phyloP scores from a whole-genome alignment of 139 green algal species.

The Haematococcus lacustris region DNA sequence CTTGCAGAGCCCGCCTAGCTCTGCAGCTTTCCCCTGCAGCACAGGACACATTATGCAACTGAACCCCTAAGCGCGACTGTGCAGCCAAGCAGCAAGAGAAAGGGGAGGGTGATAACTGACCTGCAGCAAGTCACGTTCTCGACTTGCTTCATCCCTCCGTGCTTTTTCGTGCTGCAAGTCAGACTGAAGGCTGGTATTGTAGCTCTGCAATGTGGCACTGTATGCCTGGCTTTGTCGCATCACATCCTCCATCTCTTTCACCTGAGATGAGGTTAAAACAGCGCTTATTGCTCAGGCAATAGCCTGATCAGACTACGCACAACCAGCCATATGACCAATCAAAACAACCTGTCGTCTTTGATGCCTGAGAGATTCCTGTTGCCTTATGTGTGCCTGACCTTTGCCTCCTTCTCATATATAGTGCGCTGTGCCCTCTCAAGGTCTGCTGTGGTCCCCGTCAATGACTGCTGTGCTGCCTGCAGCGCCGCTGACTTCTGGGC shows the following conservation, averaged over 20 bases:
- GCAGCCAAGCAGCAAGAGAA: too few relatives aligned
- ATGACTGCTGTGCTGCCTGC: constrained; percentile 2
- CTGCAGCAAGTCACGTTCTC: constrained; percentile 33
- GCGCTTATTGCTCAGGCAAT: too few relatives aligned
- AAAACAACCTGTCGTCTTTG: neutral
- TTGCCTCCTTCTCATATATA: constrained; percentile 23
- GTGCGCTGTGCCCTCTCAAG: constrained; percentile 6
- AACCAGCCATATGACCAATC: too few relatives aligned
- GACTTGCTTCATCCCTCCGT: constrained; percentile 32
- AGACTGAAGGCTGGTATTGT: constrained; percentile 47
- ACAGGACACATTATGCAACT: too few relatives aligned
- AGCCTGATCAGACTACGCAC: too few relatives aligned
- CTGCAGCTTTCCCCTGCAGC: constrained; percentile 33
- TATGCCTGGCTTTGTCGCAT: constrained; percentile 42
- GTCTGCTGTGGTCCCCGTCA: constrained; percentile 15
- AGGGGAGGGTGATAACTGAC: too few relatives aligned
- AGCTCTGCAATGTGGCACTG: constrained; percentile 41
- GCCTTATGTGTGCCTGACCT: constrained; percentile 30
- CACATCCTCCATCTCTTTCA: constrained; percentile 44
- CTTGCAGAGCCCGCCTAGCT: constrained; percentile 30
- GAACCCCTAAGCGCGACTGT: too few relatives aligned
- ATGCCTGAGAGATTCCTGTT: too few relatives aligned
- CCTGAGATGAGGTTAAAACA: constrained; percentile 26
- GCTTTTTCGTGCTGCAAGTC: constrained; percentile 33
- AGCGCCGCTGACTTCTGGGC: neutral